These are phyloP conservation scores for Nicotiana rustica DNA, from an alignment of 305 asterid genomes.

Conservation along the genomic window DNA sequence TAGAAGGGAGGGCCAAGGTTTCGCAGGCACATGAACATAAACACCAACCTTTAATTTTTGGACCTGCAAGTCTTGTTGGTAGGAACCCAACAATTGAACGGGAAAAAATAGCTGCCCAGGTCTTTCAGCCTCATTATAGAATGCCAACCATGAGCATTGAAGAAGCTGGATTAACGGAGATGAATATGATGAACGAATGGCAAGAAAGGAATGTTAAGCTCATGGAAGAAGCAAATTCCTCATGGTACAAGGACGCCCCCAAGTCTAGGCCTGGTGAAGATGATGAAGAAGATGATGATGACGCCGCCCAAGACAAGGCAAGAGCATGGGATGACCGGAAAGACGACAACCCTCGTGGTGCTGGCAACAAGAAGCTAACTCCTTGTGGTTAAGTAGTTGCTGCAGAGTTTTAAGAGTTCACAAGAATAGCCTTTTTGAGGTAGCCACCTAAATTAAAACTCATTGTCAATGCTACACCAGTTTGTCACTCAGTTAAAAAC, in stretches of 20 bases:
- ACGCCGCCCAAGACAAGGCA: constrained; percentile 90
- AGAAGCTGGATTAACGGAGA: constrained; percentile 95
- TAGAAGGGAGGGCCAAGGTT: constrained; percentile 84
- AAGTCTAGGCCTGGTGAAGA: constrained; percentile 56
- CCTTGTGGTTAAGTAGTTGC: constrained; percentile 73
- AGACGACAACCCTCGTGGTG: constrained; percentile 98
- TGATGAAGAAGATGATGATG: constrained; percentile 71
- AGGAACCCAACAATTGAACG: constrained; percentile 86
- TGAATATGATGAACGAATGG: constrained; percentile 95
- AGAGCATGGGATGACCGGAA: constrained; percentile 99
- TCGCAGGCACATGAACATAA: constrained; percentile 88
- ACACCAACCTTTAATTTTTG: constrained; percentile 93
- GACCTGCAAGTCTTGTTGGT: constrained; percentile 86
- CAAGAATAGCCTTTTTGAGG: neutral
- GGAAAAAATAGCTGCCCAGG: constrained; percentile 90
- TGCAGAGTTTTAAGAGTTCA: neutral
- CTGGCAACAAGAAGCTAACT: constrained; percentile 96
- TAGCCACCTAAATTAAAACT: neutral
- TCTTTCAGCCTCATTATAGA: constrained; percentile 92
- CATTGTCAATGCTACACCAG: neutral
- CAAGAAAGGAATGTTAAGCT: constrained; percentile 72
- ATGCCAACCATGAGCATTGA: constrained; percentile 98
- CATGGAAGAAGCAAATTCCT: constrained; percentile 92
- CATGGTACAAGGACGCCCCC: constrained; percentile 74
- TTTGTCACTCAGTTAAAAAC: neutral